Base-by-base conservation (phyloP, 768 basidiomycete genomes). In the Tulasnella sp. region DNA sequence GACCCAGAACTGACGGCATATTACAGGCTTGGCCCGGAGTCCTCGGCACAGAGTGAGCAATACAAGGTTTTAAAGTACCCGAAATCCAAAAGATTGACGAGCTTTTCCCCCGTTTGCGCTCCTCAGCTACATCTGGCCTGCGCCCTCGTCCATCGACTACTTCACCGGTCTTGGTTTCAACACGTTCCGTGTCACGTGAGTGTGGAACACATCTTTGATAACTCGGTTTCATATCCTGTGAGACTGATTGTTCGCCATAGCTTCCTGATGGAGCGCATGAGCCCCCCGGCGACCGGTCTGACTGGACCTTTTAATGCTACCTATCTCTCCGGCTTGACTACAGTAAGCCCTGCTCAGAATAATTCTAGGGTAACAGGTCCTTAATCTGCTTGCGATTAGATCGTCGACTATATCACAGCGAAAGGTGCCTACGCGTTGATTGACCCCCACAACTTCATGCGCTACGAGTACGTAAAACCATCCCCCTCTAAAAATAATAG, bases 1-100 rank as follows among this genome's bases (percentile, higher is more conserved):
- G 81, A 66, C n/a, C n/a, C 76, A 78, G 52, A 79, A 79, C 63
- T 80, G 79, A 46, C 80, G 82, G 67, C 82, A 82, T 62, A 81
- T n/a, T n/a, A n/a, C n/a, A 80, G 12, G 69, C 73, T 62, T 70
- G 64, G 17, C 82, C 82, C 17, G 81, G 80, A 59, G 66, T 69
- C 46, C 66, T 70, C 44, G 70, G 70, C 21, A 74, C 62, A 27
- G 74, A 74, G 57, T 49, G 21, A 42, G 57, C 30, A 22, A 2
- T 48, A 22, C 27, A 7, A 5, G 4, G 29, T 19, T 8, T 38
- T n/a, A 44, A 15, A 9, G 4, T 24, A 3, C 19, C 34, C 48
- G 11, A 45, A 19, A 17, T 52, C 1, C 45, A 8, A 27, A 21
- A 10, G 4, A 27, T 12, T 50, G 34, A 59, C n/a, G n/a, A n/a